These are phyloP conservation scores for Ehretia macrophylla DNA, from an alignment of 257 asterid genomes.

Conservation along the genomic window DNA sequence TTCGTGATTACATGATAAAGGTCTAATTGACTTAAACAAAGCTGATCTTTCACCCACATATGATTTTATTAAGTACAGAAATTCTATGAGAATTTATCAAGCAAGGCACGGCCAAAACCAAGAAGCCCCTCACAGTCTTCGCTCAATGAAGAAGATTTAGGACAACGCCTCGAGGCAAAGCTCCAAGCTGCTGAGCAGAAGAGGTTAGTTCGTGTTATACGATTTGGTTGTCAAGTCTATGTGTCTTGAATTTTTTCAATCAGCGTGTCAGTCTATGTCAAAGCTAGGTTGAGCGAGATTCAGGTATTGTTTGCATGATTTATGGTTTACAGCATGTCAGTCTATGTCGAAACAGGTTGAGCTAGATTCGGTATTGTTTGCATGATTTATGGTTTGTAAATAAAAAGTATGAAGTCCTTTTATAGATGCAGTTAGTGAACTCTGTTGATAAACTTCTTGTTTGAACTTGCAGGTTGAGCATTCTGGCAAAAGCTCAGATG, in stretches of 20 bases:
- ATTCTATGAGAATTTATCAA: slow-evolving; percentile 73
- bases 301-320: no score
- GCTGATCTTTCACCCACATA: neutral
- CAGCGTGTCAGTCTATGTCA: no score
- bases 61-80: slow-evolving; percentile 39
- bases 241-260: neutral
- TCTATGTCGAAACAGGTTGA: no score
- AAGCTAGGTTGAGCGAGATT: no score
- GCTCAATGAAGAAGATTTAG: slow-evolving; percentile 69
- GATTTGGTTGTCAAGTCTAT: no score
- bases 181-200: slow-evolving; percentile 95
- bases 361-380: no score
- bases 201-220: slow-evolving; percentile 35
- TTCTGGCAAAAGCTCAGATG: slow-evolving; percentile 67
- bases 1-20: no score
- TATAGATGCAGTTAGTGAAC: neutral
- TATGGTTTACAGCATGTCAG: no score
- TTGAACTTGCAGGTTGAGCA: slow-evolving; percentile 55
- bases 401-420: no score
- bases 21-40: no score
- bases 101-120: slow-evolving; percentile 86
- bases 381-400: no score
- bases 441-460: neutral
- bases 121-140: slow-evolving; percentile 76
- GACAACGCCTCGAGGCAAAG: slow-evolving; percentile 96